phyloP scores from a whole-genome alignment of 345 rosid genomes.

The Firmiana major region DNA sequence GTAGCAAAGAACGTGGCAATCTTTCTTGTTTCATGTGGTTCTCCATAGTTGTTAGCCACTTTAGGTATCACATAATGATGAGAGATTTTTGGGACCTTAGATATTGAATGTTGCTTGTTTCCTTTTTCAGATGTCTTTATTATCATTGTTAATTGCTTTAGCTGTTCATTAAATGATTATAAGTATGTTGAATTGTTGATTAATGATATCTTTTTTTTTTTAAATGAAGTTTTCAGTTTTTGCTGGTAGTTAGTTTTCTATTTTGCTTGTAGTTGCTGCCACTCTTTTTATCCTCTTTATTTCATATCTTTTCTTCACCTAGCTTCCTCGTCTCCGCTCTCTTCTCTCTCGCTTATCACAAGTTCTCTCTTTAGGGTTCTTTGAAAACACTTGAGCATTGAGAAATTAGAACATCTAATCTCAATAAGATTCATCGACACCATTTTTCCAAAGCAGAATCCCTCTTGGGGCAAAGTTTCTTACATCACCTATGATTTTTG shows the following conservation, averaged over 20 bases:
- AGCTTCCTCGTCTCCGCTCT: neutral
- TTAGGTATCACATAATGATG: neutral
- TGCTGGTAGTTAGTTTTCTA: neutral
- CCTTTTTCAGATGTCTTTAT: neutral
- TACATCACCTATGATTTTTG: neutral
- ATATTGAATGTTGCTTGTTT: neutral
- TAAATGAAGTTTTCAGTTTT: neutral
- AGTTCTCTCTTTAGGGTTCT: neutral
- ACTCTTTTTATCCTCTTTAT: neutral
- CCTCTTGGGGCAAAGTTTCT: neutral
- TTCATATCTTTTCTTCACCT: neutral
- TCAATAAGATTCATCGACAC: neutral
- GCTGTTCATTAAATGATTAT: neutral
- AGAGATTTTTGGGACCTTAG: neutral
- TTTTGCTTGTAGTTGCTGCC: neutral
- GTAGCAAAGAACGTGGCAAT: neutral
- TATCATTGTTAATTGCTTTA: neutral
- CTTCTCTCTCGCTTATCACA: neutral
- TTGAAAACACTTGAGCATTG: neutral
- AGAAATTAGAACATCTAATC: neutral
- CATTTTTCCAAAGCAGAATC: neutral
- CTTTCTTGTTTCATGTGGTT: neutral
- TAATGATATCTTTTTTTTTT: neutral
- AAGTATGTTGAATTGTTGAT: neutral
- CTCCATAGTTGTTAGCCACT: neutral